These are phyloP conservation scores for Chrysanthemum makinoi DNA, from an alignment of 129 eudicot genomes.

Conservation along the genomic window DNA sequence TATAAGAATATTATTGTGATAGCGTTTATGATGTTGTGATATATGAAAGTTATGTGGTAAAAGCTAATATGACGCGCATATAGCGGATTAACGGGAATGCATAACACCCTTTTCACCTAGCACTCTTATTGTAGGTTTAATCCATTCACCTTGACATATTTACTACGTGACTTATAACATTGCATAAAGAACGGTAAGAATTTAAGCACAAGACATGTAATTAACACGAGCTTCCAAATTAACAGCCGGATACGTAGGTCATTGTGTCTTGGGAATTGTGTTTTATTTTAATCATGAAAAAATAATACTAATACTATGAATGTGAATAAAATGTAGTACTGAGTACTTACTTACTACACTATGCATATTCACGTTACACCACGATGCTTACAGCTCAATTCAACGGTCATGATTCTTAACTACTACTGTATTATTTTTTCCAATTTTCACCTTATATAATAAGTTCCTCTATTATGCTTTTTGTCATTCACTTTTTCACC, in stretches of 20 bases:
- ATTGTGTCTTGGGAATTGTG: slow-evolving; percentile 13
- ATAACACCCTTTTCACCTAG: no score
- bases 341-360: slow-evolving; percentile 12
- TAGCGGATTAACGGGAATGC: no score
- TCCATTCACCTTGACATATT: no score
- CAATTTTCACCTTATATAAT: slow-evolving; percentile 11
- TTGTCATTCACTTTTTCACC: slow-evolving; percentile 7
- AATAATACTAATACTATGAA: neutral
- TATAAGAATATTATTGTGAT: no score
- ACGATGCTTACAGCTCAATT: slow-evolving; percentile 64
- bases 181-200: neutral
- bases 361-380: slow-evolving; percentile 49
- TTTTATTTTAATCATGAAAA: slow-evolving; percentile 13
- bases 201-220: slow-evolving; percentile 1
- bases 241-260: slow-evolving; percentile 45
- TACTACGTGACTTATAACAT: no score
- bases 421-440: neutral
- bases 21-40: no score
- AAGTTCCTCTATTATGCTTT: neutral
- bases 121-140: no score
- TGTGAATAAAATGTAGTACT: neutral
- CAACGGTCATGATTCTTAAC: slow-evolving; percentile 24
- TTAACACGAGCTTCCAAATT: slow-evolving; percentile 42
- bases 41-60: no score
- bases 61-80: no score